Evolutionary conservation across 495 filamentous ascomycete genomes (phyloP).

Genomic region (Ascodesmis nigricans): DNA sequence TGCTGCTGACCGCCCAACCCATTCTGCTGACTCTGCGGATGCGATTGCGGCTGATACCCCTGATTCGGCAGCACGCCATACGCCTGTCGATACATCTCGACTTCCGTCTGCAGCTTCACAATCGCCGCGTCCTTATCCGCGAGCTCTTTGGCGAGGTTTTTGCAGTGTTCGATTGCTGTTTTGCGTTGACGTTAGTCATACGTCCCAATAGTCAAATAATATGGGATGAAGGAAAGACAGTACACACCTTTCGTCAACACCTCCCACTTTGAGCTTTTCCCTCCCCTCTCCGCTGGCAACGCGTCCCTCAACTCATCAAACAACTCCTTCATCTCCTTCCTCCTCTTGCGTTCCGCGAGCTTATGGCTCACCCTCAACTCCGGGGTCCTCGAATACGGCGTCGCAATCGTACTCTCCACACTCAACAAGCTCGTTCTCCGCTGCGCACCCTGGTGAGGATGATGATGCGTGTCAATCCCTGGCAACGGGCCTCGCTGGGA

Average conservation of each 20-base stretch:
- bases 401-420: slow-evolving; percentile 3
- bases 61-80: too few species aligned
- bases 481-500: background rate
- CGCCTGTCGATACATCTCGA: too few species aligned
- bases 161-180: too few species aligned
- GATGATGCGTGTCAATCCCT: background rate
- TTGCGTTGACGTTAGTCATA: too few species aligned
- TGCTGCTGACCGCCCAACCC: too few species aligned
- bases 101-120: too few species aligned
- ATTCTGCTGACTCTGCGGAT: too few species aligned
- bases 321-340: slow-evolving; percentile 94
- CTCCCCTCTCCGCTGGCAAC: slow-evolving; percentile 66
- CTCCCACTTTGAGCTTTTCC: slow-evolving; percentile 98
- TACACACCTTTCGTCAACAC: slow-evolving; percentile 74
- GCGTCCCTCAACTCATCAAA: slow-evolving; percentile 70
- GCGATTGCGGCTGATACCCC: too few species aligned
- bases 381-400: slow-evolving; percentile 77
- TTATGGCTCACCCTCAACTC: slow-evolving; percentile 93
- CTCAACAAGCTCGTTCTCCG: slow-evolving; percentile 2
- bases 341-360: slow-evolving; percentile 79
- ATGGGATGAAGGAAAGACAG: too few species aligned
- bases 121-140: too few species aligned
- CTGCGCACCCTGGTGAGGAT: slow-evolving; percentile 1
- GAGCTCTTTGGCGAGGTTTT: too few species aligned
- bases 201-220: too few species aligned